Evolutionary conservation across 176 grass and related monocot species (phyloP), one percentile per base, ranked within the genome.

Genomic region (Hyparrhenia diplandra): DNA sequence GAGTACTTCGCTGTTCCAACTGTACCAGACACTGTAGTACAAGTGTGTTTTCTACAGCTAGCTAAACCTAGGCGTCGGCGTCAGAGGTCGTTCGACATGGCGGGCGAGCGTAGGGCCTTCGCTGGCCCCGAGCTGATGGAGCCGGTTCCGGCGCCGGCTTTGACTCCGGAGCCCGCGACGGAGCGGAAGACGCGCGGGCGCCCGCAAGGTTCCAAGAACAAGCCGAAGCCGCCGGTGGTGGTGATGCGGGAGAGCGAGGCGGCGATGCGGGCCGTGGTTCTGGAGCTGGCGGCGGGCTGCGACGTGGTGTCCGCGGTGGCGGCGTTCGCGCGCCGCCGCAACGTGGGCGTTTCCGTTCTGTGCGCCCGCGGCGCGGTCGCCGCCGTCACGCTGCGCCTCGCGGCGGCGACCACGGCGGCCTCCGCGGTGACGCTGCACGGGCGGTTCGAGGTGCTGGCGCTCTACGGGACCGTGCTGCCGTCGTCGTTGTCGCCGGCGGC

Each of bases 161-260:
- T 11, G 40, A 32, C 20, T 7, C 6, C 28, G 37, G 54, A 12
- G 64, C 64, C 64, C 20, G 17, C 11, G 55, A 13, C 17, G 13
- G 13, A 12, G 8, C 67, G 83, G 70, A 98, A 86, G 84, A 90
- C 88, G 32, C 86, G 90, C 0, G 92, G 96, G 0, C 85, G 96
- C 10, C 95, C 92, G 3, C 88, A 36, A 7, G 95, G 95, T 0
- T 98, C 96, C 0, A 98, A 85, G 88, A 98, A 99, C 90, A 99
- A 90, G 77, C 87, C 88, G 2, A 91, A 90, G 87, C 88, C 88
- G 2, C 92, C 96, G 13, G 88, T 99, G 49, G 69, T 95, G 13
- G 85, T 99, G n/a, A 91, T 85, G 63, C 73, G 80, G 61, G 90
- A 93, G 64, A 93, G 84, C 79, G 63, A 84, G 55, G 64, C 80